phyloP scores from a whole-genome alignment of 2,329 filamentous ascomycete species.

The Colletotrichum noveboracense region DNA sequence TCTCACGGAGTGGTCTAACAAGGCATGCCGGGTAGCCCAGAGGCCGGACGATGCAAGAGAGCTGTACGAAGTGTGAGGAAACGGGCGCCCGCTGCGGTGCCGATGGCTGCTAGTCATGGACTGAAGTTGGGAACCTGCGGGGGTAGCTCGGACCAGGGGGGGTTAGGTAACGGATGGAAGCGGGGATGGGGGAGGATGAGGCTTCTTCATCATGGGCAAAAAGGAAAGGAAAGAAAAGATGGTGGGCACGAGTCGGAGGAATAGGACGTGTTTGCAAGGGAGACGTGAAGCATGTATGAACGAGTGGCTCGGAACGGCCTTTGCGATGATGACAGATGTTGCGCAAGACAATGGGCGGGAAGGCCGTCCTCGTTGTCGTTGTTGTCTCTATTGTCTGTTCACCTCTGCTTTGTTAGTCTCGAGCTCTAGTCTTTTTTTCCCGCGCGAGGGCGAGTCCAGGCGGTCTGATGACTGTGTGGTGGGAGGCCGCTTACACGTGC shows the following conservation, averaged over 20 bases:
- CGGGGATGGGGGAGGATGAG: background rate
- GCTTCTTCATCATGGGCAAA: background rate
- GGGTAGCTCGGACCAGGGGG: conserved; percentile 2
- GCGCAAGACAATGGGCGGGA: background rate
- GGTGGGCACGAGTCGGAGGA: background rate
- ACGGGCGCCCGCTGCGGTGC: conserved; percentile 10
- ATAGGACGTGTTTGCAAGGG: background rate
- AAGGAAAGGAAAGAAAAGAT: background rate
- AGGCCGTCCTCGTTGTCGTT: background rate
- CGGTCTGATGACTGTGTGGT: background rate
- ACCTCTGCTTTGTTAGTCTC: background rate
- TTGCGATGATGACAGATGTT: background rate
- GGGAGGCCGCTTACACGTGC: background rate
- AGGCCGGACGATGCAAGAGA: background rate
- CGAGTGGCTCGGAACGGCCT: background rate
- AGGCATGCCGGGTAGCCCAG: background rate
- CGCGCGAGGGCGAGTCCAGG: background rate
- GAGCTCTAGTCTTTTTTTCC: background rate
- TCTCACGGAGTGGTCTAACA: background rate
- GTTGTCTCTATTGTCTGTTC: background rate
- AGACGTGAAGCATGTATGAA: background rate
- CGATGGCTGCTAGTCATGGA: background rate
- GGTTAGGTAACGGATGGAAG: background rate
- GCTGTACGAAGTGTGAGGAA: background rate
- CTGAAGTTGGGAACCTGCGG: background rate